Conservation (phyloP, 2,329 filamentous ascomycete genomes). For the Whalleya microplaca region DNA sequence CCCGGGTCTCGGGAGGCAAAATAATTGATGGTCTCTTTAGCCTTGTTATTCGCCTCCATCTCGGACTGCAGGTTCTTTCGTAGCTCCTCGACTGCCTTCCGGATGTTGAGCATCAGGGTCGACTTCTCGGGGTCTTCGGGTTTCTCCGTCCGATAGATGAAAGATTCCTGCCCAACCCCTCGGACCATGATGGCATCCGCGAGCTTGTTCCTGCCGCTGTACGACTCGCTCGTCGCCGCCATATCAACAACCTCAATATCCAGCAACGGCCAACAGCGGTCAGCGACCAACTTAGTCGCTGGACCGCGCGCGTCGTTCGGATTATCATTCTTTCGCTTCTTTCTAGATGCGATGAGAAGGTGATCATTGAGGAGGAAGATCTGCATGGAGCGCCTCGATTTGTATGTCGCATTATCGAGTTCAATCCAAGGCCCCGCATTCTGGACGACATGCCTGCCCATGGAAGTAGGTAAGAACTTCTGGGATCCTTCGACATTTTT, state of each 20-base stretch:
- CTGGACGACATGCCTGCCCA: constrained; percentile 90
- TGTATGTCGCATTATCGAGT: constrained; percentile 96
- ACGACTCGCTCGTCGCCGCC: constrained; percentile 66
- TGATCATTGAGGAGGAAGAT: constrained; percentile 95
- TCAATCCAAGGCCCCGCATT: constrained; percentile 95
- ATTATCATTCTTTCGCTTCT: constrained; percentile 85
- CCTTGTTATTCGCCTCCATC: constrained; percentile 83
- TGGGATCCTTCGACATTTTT: constrained; percentile 98
- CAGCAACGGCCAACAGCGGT: constrained; percentile 90
- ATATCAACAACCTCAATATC: constrained; percentile 94
- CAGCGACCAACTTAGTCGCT: constrained; percentile 81
- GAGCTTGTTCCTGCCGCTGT: constrained; percentile 63
- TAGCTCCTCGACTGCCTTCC: constrained; percentile 90
- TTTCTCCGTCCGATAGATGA: constrained; percentile 91
- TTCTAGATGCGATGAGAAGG: constrained; percentile 84
- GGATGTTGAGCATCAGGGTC: constrained; percentile 81
- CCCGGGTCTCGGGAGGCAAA: constrained; percentile 79
- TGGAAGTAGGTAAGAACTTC: constrained; percentile 89
- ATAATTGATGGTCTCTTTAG: constrained; percentile 83
- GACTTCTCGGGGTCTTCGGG: constrained; percentile 78
- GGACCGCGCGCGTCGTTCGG: constrained; percentile 55
- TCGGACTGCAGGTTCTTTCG: constrained; percentile 85
- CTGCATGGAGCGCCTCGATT: constrained; percentile 84
- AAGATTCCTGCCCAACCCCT: constrained; percentile 82
- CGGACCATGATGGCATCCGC: constrained; percentile 89